Conservation (phyloP, 2,329 filamentous ascomycete genomes). For the Aspergillus hortae region DNA sequence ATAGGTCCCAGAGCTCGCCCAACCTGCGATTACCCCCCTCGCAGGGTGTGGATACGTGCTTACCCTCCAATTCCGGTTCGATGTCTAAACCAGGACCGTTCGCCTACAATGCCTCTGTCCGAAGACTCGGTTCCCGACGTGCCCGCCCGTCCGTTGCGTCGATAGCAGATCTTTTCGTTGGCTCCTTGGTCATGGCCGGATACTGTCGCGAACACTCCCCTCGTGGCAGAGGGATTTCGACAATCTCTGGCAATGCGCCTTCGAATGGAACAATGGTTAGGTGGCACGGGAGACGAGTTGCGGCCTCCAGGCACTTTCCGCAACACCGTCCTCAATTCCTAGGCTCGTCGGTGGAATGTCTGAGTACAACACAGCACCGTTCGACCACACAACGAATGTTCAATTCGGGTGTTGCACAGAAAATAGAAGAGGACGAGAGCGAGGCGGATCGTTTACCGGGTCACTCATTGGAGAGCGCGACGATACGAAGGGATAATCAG, state of each 20-base stretch:
- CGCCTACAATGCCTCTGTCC: conserved; percentile 22
- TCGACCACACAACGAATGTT: conserved; percentile 26
- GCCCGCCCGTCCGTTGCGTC: conserved; percentile 29
- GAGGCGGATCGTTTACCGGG: conserved; percentile 12
- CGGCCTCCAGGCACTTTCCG: conserved; percentile 13
- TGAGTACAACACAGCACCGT: conserved; percentile 10
- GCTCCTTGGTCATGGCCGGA: conserved; percentile 50
- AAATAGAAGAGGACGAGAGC: conserved; percentile 16
- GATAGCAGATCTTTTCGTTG: conserved; percentile 53
- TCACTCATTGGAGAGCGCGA: background rate
- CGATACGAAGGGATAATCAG: conserved; percentile 1
- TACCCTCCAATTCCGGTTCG: conserved; percentile 19
- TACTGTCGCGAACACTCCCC: conserved; percentile 49
- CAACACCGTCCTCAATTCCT: conserved; percentile 18
- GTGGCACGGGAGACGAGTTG: conserved; percentile 15
- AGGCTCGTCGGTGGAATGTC: conserved; percentile 11
- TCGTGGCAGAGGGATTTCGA: conserved; percentile 27
- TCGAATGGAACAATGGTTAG: conserved; percentile 17
- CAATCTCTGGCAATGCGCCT: conserved; percentile 14
- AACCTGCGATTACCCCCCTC: conserved; percentile 47
- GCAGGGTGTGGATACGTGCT: conserved; percentile 34
- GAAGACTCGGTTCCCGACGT: conserved; percentile 27
- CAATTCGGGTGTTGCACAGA: conserved; percentile 21
- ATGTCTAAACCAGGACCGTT: conserved; percentile 28
- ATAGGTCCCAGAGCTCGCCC: conserved; percentile 51